Base-by-base conservation (phyloP, 2,329 filamentous ascomycete species). In the Fusarium buxicola region DNA sequence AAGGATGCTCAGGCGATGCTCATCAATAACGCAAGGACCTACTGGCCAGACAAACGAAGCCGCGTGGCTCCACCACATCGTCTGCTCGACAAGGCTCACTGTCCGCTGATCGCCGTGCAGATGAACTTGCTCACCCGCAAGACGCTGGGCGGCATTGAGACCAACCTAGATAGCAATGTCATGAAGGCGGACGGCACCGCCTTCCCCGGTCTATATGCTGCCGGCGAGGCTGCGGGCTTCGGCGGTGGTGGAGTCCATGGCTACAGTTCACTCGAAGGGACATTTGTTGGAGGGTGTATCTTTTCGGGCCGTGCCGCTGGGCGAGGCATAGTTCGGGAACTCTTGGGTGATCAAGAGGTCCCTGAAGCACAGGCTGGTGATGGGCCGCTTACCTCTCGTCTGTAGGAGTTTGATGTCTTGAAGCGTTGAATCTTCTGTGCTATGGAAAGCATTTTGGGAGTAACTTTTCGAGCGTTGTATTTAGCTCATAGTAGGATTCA, bases 1-100 rank as follows among this genome's bases (percentile, higher is more conserved):
- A 88, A 88, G 65, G 86, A 88, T 58, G 82, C 83, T 2, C 86
- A 88, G 73, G 80, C 82, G 28, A 88, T 88, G 86, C 79, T 88
- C 40, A 83, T 88, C 58, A 76, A 81, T 61, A 88, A 86, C 66
- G 82, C 81, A 1, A 78, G 84, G 27, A 75, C 75, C 24, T 88
- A 86, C 76, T 85, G 81, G 80, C 77, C 83, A 2, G 86, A 88
- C 64, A 76, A 73, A 49, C 71, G 77, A 6, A 80, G 77, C 52
- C 81, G 86, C 8, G 76, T 88, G 6, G 82, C 84, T 4, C 72
- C 78, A 16, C 85, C 83, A 8, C 86, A 88, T 65, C 76, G 76
- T 25, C 73, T 88, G 8, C 74, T 84, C 4, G 85, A 88, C 69
- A 78, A 78, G 13, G 74, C 77, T n/a, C 76, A 86, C 55, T 85